These are phyloP conservation scores for Fusarium ambrosium DNA, from an alignment of 2,329 filamentous ascomycete species.

Conservation along the genomic window DNA sequence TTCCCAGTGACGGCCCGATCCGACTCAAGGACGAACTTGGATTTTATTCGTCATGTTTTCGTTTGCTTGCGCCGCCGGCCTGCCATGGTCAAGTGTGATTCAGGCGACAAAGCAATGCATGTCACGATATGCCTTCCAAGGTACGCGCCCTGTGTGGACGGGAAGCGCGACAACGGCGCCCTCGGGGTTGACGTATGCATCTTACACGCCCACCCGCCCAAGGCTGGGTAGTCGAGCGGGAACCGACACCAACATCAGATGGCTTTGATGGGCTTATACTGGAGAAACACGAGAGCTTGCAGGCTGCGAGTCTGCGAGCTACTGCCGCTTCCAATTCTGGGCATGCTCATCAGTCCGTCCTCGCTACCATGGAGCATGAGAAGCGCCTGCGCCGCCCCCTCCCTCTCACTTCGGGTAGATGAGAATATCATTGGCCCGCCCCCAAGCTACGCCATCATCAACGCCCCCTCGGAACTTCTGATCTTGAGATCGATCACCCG, in stretches of 20 bases:
- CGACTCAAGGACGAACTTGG: slow-evolving; percentile 37
- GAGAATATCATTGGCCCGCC: slow-evolving; percentile 46
- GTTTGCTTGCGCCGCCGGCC: slow-evolving; percentile 37
- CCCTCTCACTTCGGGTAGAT: slow-evolving; percentile 49
- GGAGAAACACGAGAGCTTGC: slow-evolving; percentile 43
- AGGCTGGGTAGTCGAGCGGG: slow-evolving; percentile 34
- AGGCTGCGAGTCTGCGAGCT: slow-evolving; percentile 24
- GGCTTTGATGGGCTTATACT: slow-evolving; percentile 32
- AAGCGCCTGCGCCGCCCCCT: slow-evolving; percentile 37
- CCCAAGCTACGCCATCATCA: slow-evolving; percentile 37
- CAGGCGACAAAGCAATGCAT: slow-evolving; percentile 31
- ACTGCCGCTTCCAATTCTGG: slow-evolving; percentile 34
- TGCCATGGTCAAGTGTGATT: slow-evolving; percentile 22
- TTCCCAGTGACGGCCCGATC: slow-evolving; percentile 48
- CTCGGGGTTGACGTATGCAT: slow-evolving; percentile 26
- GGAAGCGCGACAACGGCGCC: slow-evolving; percentile 22
- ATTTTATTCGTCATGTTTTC: slow-evolving; percentile 40
- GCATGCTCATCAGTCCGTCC: slow-evolving; percentile 25
- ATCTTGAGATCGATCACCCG: slow-evolving; percentile 34
- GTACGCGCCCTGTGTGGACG: slow-evolving; percentile 17
- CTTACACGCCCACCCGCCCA: slow-evolving; percentile 27
- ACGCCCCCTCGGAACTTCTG: slow-evolving; percentile 39
- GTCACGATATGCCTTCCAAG: slow-evolving; percentile 18
- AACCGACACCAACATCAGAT: slow-evolving; percentile 40
- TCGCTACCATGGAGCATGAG: slow-evolving; percentile 31